Evolutionary conservation across 139 green algal species (phyloP), one percentile per base, ranked within the genome.

Genomic region (Raphidocelis subcapitata): DNA sequence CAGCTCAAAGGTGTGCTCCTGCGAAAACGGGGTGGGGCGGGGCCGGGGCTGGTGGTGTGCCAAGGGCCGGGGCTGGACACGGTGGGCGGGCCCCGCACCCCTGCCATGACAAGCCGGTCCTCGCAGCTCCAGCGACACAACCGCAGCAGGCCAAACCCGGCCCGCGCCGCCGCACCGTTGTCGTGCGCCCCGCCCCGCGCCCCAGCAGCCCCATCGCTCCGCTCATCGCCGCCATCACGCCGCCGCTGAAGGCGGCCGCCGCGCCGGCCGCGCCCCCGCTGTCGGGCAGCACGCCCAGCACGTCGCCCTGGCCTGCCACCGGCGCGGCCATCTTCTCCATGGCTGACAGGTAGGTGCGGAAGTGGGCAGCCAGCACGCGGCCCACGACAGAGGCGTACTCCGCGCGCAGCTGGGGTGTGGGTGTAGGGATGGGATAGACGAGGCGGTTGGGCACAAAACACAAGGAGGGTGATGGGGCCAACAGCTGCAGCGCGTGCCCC

Each of bases 301-400:
- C 47, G 36, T 80, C 74, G 24, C 20, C 32, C 26, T 68, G 67
- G 1, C 35, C 52, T 0, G 81, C 83, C 32, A 88, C 72, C 20
- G 81, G 49, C n/a, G 69, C 29, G 62, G 87, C 72, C 72, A 88
- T 81, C 63, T 85, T 84, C 64, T 97, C 91, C 70, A 98, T 83
- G 24, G 85, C 79, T 5, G 66, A 64, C 41, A 96, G 91, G 88
- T 98, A 98, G 35, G 85, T 89, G 26, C 83, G 75, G 79, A 98
- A 97, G 76, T 98, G 89, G 14, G 85, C 76, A 1, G 91, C 79
- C 49, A 97, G 82, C 61, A 98, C 91, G 24, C 74, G 65, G 24
- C 84, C 89, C 46, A 98, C 85, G 24, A 90, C 89, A 18, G 86
- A 77, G 29, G 95, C 78, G 74, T 99, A 98, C 28, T 91, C 83